Conservation (phyloP, 192 early-diverging fungal species). For the Oehlia diaphana region DNA sequence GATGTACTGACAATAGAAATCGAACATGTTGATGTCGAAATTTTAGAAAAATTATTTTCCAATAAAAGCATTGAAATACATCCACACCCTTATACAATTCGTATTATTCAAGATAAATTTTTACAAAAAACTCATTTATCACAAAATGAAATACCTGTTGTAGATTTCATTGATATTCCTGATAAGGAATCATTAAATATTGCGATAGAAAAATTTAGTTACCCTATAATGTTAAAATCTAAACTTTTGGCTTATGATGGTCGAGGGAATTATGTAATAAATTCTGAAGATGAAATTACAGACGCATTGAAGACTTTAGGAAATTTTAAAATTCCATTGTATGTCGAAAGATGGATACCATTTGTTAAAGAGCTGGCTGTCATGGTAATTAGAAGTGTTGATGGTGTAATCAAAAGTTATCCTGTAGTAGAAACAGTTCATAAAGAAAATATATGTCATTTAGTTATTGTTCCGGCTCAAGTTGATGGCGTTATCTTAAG, state of each 20-base stretch:
- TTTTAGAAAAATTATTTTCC: constrained; percentile 61
- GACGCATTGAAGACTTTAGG: constrained; percentile 62
- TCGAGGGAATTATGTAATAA: constrained; percentile 89
- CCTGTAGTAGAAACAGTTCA: constrained; percentile 98
- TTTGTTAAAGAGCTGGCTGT: constrained; percentile 95
- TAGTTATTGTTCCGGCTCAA: constrained; percentile 96
- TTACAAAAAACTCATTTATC: constrained; percentile 82
- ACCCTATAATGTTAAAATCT: constrained; percentile 95
- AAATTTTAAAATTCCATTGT: constrained; percentile 65
- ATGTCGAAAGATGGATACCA: constrained; percentile 92
- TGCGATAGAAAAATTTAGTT: constrained; percentile 74
- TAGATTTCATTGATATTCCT: constrained; percentile 64
- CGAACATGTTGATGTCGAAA: constrained; percentile 86
- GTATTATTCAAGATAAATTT: constrained; percentile 96
- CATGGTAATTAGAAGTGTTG: constrained; percentile 89
- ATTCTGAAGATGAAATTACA: constrained; percentile 65
- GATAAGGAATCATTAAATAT: constrained; percentile 52
- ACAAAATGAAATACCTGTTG: constrained; percentile 66
- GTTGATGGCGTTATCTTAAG: constrained; percentile 77
- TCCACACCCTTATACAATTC: constrained; percentile 80
- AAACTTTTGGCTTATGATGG: constrained; percentile 95
- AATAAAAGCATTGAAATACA: constrained; percentile 61
- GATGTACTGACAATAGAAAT: constrained; percentile 97
- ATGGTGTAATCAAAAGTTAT: constrained; percentile 78
- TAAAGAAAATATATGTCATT: constrained; percentile 93